phyloP scores from a whole-genome alignment of 495 filamentous ascomycete genomes.

The Aspergillus taichungensis region DNA sequence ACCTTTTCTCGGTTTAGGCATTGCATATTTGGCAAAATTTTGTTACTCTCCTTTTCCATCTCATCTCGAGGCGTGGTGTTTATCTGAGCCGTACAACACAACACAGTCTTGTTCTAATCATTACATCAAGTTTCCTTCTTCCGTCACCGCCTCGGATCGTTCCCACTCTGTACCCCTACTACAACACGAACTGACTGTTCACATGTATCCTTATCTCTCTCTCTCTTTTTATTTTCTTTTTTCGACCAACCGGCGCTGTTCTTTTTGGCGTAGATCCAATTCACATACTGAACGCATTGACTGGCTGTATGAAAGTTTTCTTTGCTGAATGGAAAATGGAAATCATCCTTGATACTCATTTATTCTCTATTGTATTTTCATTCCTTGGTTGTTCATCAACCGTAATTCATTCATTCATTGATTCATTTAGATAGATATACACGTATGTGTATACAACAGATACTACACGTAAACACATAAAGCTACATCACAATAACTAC shows the following conservation, averaged over 20 bases:
- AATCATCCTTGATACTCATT: no score
- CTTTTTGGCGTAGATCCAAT: no score
- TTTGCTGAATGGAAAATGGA: no score
- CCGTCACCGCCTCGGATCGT: background rate
- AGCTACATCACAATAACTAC: slow-evolving; percentile 37
- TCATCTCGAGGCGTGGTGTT: background rate
- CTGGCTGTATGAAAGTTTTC: no score
- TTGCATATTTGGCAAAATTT: background rate
- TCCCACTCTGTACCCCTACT: background rate
- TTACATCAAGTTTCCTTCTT: background rate
- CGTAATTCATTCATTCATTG: background rate
- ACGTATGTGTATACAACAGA: no score
- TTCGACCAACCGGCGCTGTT: no score
- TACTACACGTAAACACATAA: background rate
- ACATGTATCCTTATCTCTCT: no score
- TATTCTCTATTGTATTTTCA: no score
- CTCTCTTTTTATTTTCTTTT: no score
- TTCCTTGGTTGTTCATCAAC: background rate
- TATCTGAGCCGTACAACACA: background rate
- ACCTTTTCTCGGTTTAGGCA: background rate
- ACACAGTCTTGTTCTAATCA: background rate
- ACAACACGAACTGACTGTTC: no score
- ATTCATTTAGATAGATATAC: background rate
- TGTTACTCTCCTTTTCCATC: background rate
- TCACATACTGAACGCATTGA: no score